Percentiles rank a stretch among this genome's conserved stretches.
These are phyloP conservation scores for Populus tomentosa DNA, from an alignment of 441 rosid genomes.

Conservation along the genomic window DNA sequence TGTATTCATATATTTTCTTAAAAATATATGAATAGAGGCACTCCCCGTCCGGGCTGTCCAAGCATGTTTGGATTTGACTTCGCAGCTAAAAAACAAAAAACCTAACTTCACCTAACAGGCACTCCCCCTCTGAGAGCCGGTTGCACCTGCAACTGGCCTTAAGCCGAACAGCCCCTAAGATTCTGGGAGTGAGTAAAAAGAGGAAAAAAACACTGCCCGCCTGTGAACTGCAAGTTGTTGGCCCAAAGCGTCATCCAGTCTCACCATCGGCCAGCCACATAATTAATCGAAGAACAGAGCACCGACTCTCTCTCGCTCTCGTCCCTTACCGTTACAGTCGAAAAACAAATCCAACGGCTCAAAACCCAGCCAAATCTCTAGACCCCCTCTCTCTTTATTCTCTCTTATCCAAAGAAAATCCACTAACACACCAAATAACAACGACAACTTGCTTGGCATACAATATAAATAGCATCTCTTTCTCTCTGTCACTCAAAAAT, in stretches of 20 bases:
- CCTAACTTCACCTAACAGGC: too few species aligned
- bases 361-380: background rate
- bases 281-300: background rate
- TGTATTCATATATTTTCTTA: too few species aligned
- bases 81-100: too few species aligned
- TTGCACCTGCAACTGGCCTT: too few species aligned
- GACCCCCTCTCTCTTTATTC: background rate
- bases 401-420: background rate
- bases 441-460: background rate
- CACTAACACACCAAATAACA: background rate
- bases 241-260: background rate
- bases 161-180: too few species aligned
- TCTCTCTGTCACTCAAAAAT: background rate
- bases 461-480: background rate
- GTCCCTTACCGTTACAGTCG: background rate
- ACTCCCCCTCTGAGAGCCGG: too few species aligned
- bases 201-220: too few species aligned
- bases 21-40: too few species aligned
- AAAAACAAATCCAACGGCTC: background rate
- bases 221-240: background rate
- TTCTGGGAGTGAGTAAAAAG: too few species aligned
- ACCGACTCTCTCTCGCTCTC: background rate
- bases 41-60: too few species aligned
- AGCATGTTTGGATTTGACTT: too few species aligned
- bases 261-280: background rate